Evolutionary conservation across 345 rosid genomes (phyloP).

Genomic region (Carallia pectinifolia): DNA sequence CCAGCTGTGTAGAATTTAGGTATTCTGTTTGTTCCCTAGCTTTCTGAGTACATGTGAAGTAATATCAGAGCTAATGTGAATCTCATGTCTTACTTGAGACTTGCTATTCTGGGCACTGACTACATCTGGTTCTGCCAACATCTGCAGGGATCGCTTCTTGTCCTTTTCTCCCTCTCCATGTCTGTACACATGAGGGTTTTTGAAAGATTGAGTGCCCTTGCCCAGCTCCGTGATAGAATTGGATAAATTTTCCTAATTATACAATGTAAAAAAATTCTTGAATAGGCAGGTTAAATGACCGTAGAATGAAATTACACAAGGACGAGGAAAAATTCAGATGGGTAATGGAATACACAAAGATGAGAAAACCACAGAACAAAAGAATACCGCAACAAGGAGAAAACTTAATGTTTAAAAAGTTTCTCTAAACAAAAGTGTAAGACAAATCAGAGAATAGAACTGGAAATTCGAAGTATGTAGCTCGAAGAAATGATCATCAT

Average conservation of each 20-base stretch:
- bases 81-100: slow-evolving; percentile 54
- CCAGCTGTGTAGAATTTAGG: not conserved
- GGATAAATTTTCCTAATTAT: slow-evolving; percentile 52
- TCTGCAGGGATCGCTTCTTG: slow-evolving; percentile 44
- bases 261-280: not conserved
- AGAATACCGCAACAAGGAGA: not conserved
- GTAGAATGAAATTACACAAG: slow-evolving; percentile 11
- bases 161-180: slow-evolving; percentile 42
- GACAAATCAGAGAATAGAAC: not conserved
- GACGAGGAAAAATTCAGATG: too few species aligned
- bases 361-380: not conserved
- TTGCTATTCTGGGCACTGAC: slow-evolving; percentile 24
- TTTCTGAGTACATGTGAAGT: not conserved
- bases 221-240: slow-evolving; percentile 35
- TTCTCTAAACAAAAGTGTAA: not conserved
- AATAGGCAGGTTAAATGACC: not conserved
- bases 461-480: not conserved
- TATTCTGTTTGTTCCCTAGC: not conserved
- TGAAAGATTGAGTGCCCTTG: slow-evolving; percentile 26
- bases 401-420: not conserved
- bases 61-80: slow-evolving; percentile 10
- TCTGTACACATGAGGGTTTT: slow-evolving; percentile 30
- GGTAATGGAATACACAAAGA: too few species aligned
- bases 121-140: slow-evolving; percentile 33
- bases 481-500: too few species aligned